Percentiles rank a stretch among this genome's conserved stretches.
phyloP scores from a whole-genome alignment of 208 protist species.

The Phytomonas francai region DNA sequence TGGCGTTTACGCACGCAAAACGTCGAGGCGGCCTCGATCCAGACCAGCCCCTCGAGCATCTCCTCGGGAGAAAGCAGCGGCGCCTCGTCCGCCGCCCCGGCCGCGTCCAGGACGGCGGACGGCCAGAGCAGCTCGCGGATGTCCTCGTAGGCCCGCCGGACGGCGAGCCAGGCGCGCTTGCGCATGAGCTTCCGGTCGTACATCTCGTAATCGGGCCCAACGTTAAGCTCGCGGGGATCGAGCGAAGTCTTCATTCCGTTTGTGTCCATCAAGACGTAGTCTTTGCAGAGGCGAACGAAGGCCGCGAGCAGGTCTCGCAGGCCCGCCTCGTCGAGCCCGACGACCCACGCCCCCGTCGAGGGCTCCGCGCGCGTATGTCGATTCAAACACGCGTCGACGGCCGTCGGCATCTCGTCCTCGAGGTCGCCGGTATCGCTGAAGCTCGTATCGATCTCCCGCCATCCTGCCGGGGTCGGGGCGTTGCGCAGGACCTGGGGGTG shows the following conservation, averaged over 20 bases:
- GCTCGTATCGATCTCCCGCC: constrained; percentile 71
- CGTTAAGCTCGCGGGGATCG: constrained; percentile 66
- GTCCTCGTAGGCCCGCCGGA: constrained; percentile 69
- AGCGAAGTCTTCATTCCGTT: constrained; percentile 70
- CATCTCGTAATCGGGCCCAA: constrained; percentile 76
- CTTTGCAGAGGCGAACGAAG: constrained; percentile 58
- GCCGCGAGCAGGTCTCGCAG: constrained; percentile 25
- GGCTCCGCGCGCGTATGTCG: neutral
- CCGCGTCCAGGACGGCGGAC: constrained; percentile 10
- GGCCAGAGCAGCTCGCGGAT: constrained; percentile 75
- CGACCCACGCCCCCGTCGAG: neutral
- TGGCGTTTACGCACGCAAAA: constrained; percentile 63
- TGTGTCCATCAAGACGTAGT: constrained; percentile 84
- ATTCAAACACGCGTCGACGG: constrained; percentile 48
- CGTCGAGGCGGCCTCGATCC: constrained; percentile 76
- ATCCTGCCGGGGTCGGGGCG: constrained; percentile 27
- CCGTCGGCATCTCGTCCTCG: constrained; percentile 74
- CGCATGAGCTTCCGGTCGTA: constrained; percentile 72
- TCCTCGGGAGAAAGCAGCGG: constrained; percentile 24
- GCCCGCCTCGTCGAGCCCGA: constrained; percentile 16
- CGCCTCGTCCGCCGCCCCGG: neutral
- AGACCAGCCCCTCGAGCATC: constrained; percentile 72
- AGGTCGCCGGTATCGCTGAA: constrained; percentile 75
- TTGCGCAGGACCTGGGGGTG: constrained; percentile 50
- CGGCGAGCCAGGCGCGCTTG: constrained; percentile 67